A percentile compares a stretch with the other conserved stretches of the same genome.
phyloP scores from a whole-genome alignment of 2,329 filamentous ascomycete species.

The Cladosporium sp. region DNA sequence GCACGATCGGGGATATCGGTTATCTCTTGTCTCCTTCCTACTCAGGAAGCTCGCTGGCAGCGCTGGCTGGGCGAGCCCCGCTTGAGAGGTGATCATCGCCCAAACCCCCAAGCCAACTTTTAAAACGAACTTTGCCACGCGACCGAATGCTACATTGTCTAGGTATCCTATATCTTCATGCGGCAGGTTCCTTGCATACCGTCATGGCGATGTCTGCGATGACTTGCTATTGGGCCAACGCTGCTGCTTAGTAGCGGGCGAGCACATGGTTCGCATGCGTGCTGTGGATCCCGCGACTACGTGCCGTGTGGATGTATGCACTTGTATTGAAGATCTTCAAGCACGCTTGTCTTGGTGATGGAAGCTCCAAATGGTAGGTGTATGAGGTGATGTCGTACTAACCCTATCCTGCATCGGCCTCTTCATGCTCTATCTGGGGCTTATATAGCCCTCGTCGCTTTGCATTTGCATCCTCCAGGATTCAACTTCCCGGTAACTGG shows the following conservation, averaged over 20 bases:
- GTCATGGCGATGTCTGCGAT: slow-evolving; percentile 5
- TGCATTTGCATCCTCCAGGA: background rate
- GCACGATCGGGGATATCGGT: slow-evolving; percentile 4
- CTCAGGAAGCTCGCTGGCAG: slow-evolving; percentile 15
- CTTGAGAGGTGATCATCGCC: background rate
- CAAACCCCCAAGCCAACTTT: background rate
- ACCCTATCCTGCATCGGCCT: background rate
- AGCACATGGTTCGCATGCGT: background rate
- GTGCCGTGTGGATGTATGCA: background rate
- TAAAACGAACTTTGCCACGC: background rate
- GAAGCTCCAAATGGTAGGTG: background rate
- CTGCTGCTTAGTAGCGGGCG: background rate
- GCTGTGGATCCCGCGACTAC: background rate
- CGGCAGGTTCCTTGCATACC: slow-evolving; percentile 4
- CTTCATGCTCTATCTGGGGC: background rate
- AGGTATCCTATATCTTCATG: background rate
- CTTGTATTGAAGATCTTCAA: background rate
- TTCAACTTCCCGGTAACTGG: background rate
- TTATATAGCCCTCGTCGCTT: background rate
- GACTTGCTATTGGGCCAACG: slow-evolving; percentile 4
- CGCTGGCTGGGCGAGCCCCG: slow-evolving; percentile 12
- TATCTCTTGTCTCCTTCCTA: slow-evolving; percentile 20
- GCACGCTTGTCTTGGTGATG: background rate
- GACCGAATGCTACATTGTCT: background rate
- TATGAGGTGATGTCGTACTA: background rate